Evolutionary conservation across 2,329 filamentous ascomycete genomes (phyloP).

Genomic region (Colletotrichum sp.): DNA sequence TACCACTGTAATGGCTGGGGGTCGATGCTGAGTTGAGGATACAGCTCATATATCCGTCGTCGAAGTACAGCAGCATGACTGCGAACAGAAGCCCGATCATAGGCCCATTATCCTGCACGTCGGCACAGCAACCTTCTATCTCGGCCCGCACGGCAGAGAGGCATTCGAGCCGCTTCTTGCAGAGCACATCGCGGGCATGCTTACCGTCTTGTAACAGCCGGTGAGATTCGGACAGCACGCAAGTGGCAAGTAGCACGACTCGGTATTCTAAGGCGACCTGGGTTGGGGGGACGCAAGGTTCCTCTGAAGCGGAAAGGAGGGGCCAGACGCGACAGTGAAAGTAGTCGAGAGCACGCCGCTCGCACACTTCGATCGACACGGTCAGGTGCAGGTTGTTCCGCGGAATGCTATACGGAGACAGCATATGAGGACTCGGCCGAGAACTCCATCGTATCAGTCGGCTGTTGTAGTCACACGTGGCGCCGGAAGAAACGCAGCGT

Average conservation of each 20-base stretch:
- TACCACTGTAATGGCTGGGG: slow-evolving; percentile 36
- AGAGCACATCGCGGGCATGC: slow-evolving; percentile 27
- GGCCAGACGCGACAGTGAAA: slow-evolving; percentile 39
- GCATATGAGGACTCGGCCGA: slow-evolving; percentile 31
- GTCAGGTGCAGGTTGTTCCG: slow-evolving; percentile 20
- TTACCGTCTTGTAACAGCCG: slow-evolving; percentile 33
- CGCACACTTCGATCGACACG: background rate
- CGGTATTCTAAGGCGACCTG: slow-evolving; percentile 34
- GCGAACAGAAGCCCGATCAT: slow-evolving; percentile 35
- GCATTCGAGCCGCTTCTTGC: slow-evolving; percentile 25
- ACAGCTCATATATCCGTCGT: slow-evolving; percentile 42
- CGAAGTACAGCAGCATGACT: slow-evolving; percentile 47
- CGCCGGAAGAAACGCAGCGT: slow-evolving; percentile 31
- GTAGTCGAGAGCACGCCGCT: slow-evolving; percentile 35
- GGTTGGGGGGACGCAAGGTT: slow-evolving; percentile 34
- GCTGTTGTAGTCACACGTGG: slow-evolving; percentile 39
- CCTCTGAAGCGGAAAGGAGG: slow-evolving; percentile 29
- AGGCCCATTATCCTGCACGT: slow-evolving; percentile 14
- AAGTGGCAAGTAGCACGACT: slow-evolving; percentile 35
- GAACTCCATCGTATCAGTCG: slow-evolving; percentile 47
- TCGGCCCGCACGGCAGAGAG: slow-evolving; percentile 36
- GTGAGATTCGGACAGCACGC: slow-evolving; percentile 35
- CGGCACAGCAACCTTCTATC: slow-evolving; percentile 34
- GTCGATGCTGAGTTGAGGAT: slow-evolving; percentile 9
- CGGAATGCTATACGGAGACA: slow-evolving; percentile 28